Conservation (phyloP, 345 rosid genomes). For the Ricinus communis region DNA sequence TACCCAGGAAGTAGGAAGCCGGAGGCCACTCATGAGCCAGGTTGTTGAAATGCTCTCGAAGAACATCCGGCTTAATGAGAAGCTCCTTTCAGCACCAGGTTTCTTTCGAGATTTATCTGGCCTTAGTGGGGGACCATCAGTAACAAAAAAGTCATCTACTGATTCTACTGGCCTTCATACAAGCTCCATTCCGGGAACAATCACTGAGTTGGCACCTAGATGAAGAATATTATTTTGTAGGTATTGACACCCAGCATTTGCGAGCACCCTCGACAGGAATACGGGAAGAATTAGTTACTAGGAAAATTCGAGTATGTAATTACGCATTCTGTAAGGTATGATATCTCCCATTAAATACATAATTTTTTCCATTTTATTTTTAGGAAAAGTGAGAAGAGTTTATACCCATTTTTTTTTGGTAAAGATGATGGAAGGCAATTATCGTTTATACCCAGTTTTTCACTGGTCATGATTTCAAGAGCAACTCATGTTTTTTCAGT, state of each 20-base stretch:
- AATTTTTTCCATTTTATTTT: too few relatives aligned
- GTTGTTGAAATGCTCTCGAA: conserved; percentile 62
- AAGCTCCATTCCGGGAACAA: conserved; percentile 52
- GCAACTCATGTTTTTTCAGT: too few relatives aligned
- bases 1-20: conserved; percentile 51
- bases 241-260: too few relatives aligned
- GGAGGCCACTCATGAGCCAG: conserved; percentile 65
- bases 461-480: neutral
- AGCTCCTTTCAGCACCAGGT: conserved; percentile 58
- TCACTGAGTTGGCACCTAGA: conserved; percentile 58
- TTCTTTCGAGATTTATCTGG: conserved; percentile 39
- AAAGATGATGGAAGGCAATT: neutral
- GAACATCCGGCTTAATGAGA: conserved; percentile 49
- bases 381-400: neutral
- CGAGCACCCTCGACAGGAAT: too few relatives aligned
- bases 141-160: conserved; percentile 31
- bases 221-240: too few relatives aligned
- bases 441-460: neutral
- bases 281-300: neutral
- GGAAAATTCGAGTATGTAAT: neutral
- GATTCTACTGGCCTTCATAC: conserved; percentile 36
- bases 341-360: too few relatives aligned
- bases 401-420: neutral
- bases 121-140: conserved; percentile 16
- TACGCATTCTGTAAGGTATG: too few relatives aligned